phyloP scores from a whole-genome alignment of 2,329 filamentous ascomycete species.

The Nothomitra cinnamomea region DNA sequence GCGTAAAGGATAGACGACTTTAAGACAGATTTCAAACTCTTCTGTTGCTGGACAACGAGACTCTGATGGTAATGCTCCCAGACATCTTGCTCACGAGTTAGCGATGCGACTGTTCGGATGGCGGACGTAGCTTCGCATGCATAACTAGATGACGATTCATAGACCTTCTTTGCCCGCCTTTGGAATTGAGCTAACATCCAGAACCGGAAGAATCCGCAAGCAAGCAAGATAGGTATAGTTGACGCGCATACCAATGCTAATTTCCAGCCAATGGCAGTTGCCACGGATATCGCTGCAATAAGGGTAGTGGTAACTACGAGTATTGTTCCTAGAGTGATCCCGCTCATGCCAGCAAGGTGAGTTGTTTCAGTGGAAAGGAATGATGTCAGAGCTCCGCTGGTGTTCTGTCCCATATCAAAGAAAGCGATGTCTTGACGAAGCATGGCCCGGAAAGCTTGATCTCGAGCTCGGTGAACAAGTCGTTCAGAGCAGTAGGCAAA shows the following conservation, averaged over 20 bases:
- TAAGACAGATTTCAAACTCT: constrained; percentile 54
- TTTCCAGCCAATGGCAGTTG: constrained; percentile 72
- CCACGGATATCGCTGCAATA: constrained; percentile 50
- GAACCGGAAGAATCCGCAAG: constrained; percentile 76
- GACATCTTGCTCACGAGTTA: constrained; percentile 77
- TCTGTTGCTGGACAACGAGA: constrained; percentile 47
- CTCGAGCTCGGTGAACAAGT: constrained; percentile 66
- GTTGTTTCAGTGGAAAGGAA: constrained; percentile 84
- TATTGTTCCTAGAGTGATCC: constrained; percentile 73
- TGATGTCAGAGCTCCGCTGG: constrained; percentile 70
- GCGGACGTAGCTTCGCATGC: constrained; percentile 88
- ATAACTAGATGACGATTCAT: constrained; percentile 66
- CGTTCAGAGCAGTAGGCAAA: constrained; percentile 80
- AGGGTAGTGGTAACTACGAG: constrained; percentile 68
- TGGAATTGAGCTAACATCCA: constrained; percentile 69
- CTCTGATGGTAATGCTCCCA: constrained; percentile 50
- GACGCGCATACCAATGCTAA: constrained; percentile 67
- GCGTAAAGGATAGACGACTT: constrained; percentile 70
- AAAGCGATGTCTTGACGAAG: constrained; percentile 85
- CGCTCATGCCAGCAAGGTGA: constrained; percentile 73
- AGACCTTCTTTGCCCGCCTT: constrained; percentile 59
- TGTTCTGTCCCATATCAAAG: constrained; percentile 82
- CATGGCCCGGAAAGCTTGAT: constrained; percentile 69
- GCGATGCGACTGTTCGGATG: constrained; percentile 80
- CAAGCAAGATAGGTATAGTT: constrained; percentile 59